Evolutionary conservation across 192 early-diverging fungal species (phyloP).

Genomic region (Rhizophagus prolifer): DNA sequence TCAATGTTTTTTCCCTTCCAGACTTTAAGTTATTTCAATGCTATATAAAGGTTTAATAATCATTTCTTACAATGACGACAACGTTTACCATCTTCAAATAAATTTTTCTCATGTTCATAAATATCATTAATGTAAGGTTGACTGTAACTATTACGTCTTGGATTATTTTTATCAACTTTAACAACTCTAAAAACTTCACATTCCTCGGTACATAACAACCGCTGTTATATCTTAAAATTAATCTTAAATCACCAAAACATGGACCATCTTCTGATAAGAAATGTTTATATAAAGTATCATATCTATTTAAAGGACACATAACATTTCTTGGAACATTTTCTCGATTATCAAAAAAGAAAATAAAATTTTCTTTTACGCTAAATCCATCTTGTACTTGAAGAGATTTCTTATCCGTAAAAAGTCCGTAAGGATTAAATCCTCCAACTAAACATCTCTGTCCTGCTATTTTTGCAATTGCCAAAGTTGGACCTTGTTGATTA

Average conservation of each 20-base stretch:
- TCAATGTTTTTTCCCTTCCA: too few relatives aligned
- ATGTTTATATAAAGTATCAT: constrained; percentile 4
- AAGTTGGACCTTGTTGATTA: constrained; percentile 10
- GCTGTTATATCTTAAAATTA: constrained; percentile 10
- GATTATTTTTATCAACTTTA: neutral
- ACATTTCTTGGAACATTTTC: neutral
- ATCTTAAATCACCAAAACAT: constrained; percentile 7
- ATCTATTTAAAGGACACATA: neutral
- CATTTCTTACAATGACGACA: neutral
- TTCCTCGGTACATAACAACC: constrained; percentile 8
- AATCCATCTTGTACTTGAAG: neutral
- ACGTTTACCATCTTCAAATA: neutral
- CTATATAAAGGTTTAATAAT: neutral
- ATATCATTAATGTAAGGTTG: neutral
- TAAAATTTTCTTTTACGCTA: constrained; percentile 1
- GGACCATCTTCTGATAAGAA: constrained; percentile 14
- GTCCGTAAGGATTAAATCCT: constrained; percentile 8
- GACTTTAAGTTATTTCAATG: neutral
- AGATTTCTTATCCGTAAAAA: neutral
- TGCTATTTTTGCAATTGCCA: constrained; percentile 1
- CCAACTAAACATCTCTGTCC: constrained; percentile 13
- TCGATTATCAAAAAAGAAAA: constrained; percentile 22
- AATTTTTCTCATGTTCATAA: neutral
- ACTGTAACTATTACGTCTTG: neutral
- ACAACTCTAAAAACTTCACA: constrained; percentile 11